Base-by-base conservation (phyloP, 2,329 filamentous ascomycete genomes). In the Biscogniauxia sp. region DNA sequence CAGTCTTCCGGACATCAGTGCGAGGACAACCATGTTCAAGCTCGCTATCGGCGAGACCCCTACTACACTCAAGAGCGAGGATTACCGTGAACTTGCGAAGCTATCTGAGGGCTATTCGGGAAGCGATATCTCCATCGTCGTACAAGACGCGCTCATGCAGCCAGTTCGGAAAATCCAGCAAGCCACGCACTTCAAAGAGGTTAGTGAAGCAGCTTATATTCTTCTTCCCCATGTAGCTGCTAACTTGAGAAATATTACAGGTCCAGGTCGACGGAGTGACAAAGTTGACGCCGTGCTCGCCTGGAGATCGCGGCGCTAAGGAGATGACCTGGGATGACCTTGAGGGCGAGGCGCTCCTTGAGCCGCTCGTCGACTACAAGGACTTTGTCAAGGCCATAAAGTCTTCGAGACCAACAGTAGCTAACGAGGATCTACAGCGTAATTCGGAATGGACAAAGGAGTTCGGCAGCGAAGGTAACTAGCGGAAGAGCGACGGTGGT, bases 101-200 rank as follows among this genome's bases (percentile, higher is more conserved):
- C 80, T 94, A 71, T 93, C 92, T 56, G 94, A 98, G 61, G 95
- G 95, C 0, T 99, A 97, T 77, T 97, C 93, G 0, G 95, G 95
- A 41, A 96, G 91, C 65, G 95, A 99, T 85, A 98, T 99, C 69
- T 87, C 85, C 71, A 98, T 98, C 72, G 93, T 92, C 3, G 95
- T 98, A 20, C 95, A 99, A 76, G 91, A 96, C 74, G 95, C 95
- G 0, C 80, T 99, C 49, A 99, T 99, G 95, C 93, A 97, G 73
- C 96, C 95, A 1, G 91, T 99, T 63, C 85, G 95, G 64, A 96
- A 97, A 78, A 98, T 99, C 68, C 89, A 98, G 75, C 96, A 93
- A 65, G 94, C 95, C 19, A 99, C 95, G 57, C 95, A 99, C 79
- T 99, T 98, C 79, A 97, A 97, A 77, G 89, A 91, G 80, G 94